Percentiles rank a stretch among this genome's conserved stretches.
Conservation (phyloP, 176 grass and related monocot species). For the Oryza coarctata region DNA sequence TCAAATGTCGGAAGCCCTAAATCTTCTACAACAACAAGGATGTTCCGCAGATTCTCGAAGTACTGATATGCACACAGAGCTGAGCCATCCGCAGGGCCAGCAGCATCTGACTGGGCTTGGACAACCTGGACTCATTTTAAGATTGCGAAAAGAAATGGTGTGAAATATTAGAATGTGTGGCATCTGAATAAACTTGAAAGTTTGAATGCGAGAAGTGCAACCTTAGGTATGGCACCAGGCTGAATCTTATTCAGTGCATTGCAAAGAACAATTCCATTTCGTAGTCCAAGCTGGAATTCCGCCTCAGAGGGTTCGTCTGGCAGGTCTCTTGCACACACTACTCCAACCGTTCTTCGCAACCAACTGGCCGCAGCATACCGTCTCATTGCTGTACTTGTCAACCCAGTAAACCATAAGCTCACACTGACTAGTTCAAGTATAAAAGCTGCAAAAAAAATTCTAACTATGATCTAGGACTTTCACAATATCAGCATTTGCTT, state of each 20-base stretch:
- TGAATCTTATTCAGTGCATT: conserved; percentile 82
- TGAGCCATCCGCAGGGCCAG: conserved; percentile 58
- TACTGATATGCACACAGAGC: conserved; percentile 83
- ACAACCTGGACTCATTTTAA: conserved; percentile 56
- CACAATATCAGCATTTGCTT: not conserved
- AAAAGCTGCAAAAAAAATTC: not conserved
- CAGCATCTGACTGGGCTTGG: conserved; percentile 53
- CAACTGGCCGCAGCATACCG: conserved; percentile 69
- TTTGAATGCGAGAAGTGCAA: conserved; percentile 37
- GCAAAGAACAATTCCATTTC: conserved; percentile 90
- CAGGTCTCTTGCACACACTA: conserved; percentile 64
- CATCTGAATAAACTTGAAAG: not conserved
- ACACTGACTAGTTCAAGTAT: not conserved
- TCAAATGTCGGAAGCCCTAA: conserved; percentile 87
- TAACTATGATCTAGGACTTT: not conserved
- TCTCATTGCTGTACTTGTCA: conserved; percentile 49
- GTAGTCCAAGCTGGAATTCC: conserved; percentile 71
- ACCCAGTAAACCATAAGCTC: not conserved
- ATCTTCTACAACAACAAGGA: conserved; percentile 58
- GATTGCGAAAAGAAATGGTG: conserved; percentile 24
- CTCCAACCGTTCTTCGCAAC: conserved; percentile 76
- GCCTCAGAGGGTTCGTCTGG: conserved; percentile 83
- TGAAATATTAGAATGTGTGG: not conserved
- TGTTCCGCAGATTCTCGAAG: conserved; percentile 91
- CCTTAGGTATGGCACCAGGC: conserved; percentile 68